Conservation (phyloP, 2,329 filamentous ascomycete species). For the Stagonosporopsis cucurbitacearum region DNA sequence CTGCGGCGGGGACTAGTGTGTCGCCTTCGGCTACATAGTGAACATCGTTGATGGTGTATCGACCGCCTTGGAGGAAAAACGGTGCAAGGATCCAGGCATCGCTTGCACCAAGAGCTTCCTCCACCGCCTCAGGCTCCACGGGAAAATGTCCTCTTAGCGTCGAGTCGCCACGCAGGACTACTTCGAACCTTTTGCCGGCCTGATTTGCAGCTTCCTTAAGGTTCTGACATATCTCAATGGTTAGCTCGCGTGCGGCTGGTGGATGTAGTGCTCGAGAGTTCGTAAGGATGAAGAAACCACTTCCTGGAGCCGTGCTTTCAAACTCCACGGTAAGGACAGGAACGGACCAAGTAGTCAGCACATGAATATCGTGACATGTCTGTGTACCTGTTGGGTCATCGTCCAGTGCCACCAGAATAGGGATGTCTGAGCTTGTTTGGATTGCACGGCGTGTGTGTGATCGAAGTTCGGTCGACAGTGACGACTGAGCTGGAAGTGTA, state of each 20-base stretch:
- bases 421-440: constrained; percentile 26
- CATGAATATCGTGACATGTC: constrained; percentile 64
- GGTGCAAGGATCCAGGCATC: constrained; percentile 64
- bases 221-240: constrained; percentile 60
- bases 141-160: constrained; percentile 65
- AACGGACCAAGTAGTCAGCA: constrained; percentile 62
- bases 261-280: constrained; percentile 65
- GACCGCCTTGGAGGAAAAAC: constrained; percentile 65
- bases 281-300: constrained; percentile 67
- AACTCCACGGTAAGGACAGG: constrained; percentile 56
- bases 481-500: constrained; percentile 23
- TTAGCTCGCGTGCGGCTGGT: constrained; percentile 55
- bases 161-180: constrained; percentile 64
- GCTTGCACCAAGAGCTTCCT: constrained; percentile 57
- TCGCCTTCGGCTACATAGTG: constrained; percentile 65
- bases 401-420: constrained; percentile 53
- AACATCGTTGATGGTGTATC: constrained; percentile 64
- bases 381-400: constrained; percentile 68
- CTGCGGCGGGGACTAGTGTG: constrained; percentile 57
- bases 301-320: constrained; percentile 36
- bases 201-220: constrained; percentile 54
- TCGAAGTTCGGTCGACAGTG: constrained; percentile 26
- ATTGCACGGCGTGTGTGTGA: constrained; percentile 29
- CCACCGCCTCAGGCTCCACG: constrained; percentile 60
- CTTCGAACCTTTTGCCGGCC: constrained; percentile 55